Evolutionary conservation across 768 basidiomycete genomes (phyloP).

Genomic region (Mycena floridula): DNA sequence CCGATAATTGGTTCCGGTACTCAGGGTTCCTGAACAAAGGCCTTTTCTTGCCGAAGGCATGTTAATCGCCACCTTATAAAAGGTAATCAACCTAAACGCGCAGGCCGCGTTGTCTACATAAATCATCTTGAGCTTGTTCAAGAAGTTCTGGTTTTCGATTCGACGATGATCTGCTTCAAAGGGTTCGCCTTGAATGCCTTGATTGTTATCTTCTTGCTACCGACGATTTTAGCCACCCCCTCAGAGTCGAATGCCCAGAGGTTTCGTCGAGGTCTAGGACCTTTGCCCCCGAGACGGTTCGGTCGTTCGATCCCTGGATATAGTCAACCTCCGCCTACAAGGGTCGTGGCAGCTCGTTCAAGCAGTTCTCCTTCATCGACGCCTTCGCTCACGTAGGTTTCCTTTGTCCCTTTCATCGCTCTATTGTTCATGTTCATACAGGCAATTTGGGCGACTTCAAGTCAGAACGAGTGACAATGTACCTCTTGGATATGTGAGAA

Average conservation of each 20-base stretch:
- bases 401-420: conserved; percentile 1
- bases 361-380: neutral
- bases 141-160: too few species aligned
- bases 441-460: conserved; percentile 32
- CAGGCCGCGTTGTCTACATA: too few species aligned
- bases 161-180: too few species aligned
- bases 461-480: conserved; percentile 25
- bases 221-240: conserved; percentile 1
- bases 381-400: conserved; percentile 21
- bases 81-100: too few species aligned
- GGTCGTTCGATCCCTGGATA: conserved; percentile 23
- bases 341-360: conserved; percentile 1
- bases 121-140: too few species aligned
- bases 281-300: conserved; percentile 16
- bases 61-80: too few species aligned
- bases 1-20: too few species aligned
- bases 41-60: neutral
- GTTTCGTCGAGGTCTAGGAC: conserved; percentile 6
- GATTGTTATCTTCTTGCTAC: neutral
- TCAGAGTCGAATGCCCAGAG: conserved; percentile 4
- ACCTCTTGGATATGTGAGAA: conserved; percentile 27
- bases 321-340: conserved; percentile 18
- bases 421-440: too few species aligned
- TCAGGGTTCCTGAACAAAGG: too few species aligned
- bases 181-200: too few species aligned